phyloP scores from a whole-genome alignment of 1,284 basidiomycete genomes.

The Fomitiporia mediterranea region DNA sequence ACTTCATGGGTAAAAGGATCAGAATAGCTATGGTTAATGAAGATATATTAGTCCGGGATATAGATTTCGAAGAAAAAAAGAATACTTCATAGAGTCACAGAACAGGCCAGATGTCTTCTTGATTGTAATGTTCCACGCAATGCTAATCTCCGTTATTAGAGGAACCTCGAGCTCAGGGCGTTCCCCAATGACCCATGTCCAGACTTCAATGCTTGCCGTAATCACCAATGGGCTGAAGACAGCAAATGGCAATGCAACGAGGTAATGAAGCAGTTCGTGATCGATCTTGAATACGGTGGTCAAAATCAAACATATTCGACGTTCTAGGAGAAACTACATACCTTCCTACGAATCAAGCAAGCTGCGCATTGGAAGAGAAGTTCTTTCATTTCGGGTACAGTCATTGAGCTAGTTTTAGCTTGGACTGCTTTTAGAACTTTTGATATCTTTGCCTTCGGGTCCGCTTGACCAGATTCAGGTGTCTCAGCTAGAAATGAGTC shows the following conservation, averaged over 20 bases:
- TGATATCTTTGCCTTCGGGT: slow-evolving; percentile 60
- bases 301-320: not conserved
- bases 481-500: not conserved
- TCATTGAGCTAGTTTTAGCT: slow-evolving; percentile 65
- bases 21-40: slow-evolving; percentile 50
- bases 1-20: slow-evolving; percentile 89
- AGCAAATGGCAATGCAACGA: slow-evolving; percentile 87
- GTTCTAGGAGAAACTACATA: slow-evolving; percentile 27
- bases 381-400: slow-evolving; percentile 77
- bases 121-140: slow-evolving; percentile 85
- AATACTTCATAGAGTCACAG: slow-evolving; percentile 71
- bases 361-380: slow-evolving; percentile 87
- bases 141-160: slow-evolving; percentile 82
- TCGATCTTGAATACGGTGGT: slow-evolving; percentile 55
- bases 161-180: slow-evolving; percentile 72
- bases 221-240: slow-evolving; percentile 87
- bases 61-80: slow-evolving; percentile 25
- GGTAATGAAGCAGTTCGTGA: slow-evolving; percentile 80
- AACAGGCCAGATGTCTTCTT: slow-evolving; percentile 79
- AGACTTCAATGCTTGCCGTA: slow-evolving; percentile 86
- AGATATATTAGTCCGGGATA: slow-evolving; percentile 13
- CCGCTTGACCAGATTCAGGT: slow-evolving; percentile 24
- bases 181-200: slow-evolving; percentile 95
- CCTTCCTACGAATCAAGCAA: slow-evolving; percentile 68
- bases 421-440: slow-evolving; percentile 65